Conservation (phyloP, 2,329 filamentous ascomycete genomes). For the Cladophialophora carrionii region DNA sequence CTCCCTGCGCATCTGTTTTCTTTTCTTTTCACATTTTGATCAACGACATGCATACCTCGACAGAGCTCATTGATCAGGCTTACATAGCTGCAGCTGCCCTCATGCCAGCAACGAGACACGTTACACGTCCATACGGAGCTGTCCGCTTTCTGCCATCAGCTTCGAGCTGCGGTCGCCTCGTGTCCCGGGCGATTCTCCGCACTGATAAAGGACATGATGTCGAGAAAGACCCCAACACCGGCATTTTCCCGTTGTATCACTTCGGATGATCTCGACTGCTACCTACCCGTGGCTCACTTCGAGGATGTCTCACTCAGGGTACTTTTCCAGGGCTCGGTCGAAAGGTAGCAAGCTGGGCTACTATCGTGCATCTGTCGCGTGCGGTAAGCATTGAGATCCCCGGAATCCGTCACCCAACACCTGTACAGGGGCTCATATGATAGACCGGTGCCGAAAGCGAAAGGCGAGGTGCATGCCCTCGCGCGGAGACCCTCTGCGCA, state of each 20-base stretch:
- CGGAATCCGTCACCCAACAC: neutral
- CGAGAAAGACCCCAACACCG: neutral
- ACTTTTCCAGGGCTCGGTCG: constrained; percentile 17
- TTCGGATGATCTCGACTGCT: neutral
- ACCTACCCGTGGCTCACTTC: too few species aligned
- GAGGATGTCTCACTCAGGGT: constrained; percentile 19
- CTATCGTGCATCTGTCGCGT: constrained; percentile 19
- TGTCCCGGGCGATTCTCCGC: neutral
- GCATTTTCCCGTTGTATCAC: neutral
- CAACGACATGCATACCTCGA: neutral
- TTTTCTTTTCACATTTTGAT: neutral
- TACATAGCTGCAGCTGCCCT: neutral
- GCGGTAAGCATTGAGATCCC: constrained; percentile 6
- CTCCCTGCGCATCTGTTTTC: neutral
- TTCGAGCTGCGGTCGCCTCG: neutral
- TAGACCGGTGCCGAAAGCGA: constrained; percentile 18
- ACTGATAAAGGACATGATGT: neutral
- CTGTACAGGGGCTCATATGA: constrained; percentile 11
- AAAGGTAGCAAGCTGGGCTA: constrained; percentile 19
- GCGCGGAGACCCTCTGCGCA: constrained; percentile 5
- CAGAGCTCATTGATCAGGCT: neutral
- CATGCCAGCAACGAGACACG: neutral
- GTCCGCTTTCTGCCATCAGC: neutral
- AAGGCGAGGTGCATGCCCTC: constrained; percentile 21
- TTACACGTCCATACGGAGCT: neutral